phyloP scores from a whole-genome alignment of 2,329 filamentous ascomycete species.

The Colletotrichum sp. region DNA sequence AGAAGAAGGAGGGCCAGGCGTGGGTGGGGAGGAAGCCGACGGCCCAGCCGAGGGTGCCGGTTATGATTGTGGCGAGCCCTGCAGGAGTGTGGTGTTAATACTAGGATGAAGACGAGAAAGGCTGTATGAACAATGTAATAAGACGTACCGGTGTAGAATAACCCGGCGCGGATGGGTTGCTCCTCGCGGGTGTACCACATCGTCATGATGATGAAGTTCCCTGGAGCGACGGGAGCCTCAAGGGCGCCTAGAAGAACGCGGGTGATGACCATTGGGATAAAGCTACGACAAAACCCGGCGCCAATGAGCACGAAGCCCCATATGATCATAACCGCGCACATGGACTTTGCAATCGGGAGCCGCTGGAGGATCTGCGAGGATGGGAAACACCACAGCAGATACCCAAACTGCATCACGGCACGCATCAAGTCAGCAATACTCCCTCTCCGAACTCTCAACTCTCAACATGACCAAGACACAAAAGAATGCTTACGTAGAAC shows the following conservation, averaged over 20 bases:
- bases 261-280: not conserved
- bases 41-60: slow-evolving; percentile 25
- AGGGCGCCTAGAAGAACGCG: not conserved
- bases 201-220: not conserved
- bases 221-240: not conserved
- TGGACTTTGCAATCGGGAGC: not conserved
- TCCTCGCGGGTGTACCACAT: not conserved
- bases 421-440: not conserved
- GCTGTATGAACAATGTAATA: too few relatives aligned
- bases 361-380: not conserved
- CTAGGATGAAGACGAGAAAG: too few relatives aligned
- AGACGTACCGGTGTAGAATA: not conserved
- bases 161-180: not conserved
- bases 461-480: rapidly evolving
- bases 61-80: slow-evolving; percentile 16
- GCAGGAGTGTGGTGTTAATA: too few relatives aligned
- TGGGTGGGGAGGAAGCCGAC: not conserved
- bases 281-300: not conserved
- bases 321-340: not conserved
- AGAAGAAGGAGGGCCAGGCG: slow-evolving; percentile 22
- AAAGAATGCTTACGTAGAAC: not conserved
- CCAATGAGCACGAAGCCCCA: not conserved
- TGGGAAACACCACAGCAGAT: not conserved
- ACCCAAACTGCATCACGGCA: not conserved
- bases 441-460: not conserved